These are phyloP conservation scores for Lobulomyces angularis DNA, from an alignment of 192 early-diverging fungal genomes.

Conservation along the genomic window DNA sequence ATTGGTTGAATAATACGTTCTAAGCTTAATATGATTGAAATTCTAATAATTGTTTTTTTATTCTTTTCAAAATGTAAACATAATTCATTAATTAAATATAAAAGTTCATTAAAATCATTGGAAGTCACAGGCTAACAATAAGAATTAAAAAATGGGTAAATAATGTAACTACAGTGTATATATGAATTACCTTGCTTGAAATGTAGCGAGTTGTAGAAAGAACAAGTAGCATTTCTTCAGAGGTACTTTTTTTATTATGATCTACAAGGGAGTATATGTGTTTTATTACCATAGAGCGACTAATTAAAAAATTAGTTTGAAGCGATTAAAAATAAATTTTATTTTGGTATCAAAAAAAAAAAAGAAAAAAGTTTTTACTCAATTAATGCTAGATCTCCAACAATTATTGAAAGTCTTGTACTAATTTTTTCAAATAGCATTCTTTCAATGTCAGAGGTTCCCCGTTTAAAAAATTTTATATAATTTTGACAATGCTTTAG, in stretches of 20 bases:
- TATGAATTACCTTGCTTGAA: conserved; percentile 13
- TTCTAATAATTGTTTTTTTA: conserved; percentile 25
- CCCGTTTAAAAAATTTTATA: too few species aligned
- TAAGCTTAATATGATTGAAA: conserved; percentile 27
- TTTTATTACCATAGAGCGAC: conserved; percentile 20
- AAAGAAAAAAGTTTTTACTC: conserved; percentile 2
- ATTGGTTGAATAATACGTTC: conserved; percentile 34
- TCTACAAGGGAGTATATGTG: conserved; percentile 22
- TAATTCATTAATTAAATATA: conserved; percentile 20
- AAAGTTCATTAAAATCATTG: conserved; percentile 9
- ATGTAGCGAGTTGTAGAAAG: conserved; percentile 25
- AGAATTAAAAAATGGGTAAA: too few species aligned
- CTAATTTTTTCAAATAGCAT: conserved; percentile 29
- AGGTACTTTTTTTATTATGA: conserved; percentile 13
- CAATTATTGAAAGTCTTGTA: conserved; percentile 25
- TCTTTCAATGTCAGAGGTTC: conserved; percentile 18
- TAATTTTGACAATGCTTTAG: too few species aligned
- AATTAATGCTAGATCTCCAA: conserved; percentile 27
- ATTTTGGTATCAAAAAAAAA: too few species aligned
- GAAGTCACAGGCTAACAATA: conserved; percentile 22
- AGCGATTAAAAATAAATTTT: conserved; percentile 5
- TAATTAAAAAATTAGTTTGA: conserved; percentile 4
- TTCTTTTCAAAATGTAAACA: conserved; percentile 14
- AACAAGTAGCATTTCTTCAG: conserved; percentile 31
- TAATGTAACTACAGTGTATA: neutral